Percentiles rank a stretch among this genome's conserved stretches.
These are phyloP conservation scores for Kwoniella botswanensis DNA, from an alignment of 768 basidiomycete genomes.

Conservation along the genomic window DNA sequence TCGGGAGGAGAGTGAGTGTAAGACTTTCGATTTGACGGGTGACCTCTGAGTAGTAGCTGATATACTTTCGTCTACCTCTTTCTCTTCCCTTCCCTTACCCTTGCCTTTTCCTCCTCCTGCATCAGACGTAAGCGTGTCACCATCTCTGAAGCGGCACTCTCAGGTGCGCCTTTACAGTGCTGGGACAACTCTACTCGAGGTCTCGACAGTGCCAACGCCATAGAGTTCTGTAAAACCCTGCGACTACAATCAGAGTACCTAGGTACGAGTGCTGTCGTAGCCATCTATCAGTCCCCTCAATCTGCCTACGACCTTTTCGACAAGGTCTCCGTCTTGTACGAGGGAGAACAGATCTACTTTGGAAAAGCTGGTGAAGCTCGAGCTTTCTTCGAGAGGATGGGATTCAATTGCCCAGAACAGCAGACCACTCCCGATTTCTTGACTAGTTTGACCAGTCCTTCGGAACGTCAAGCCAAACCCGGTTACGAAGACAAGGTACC, in stretches of 20 bases:
- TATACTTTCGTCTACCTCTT: background rate
- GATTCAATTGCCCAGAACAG: slow-evolving; percentile 62
- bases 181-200: slow-evolving; percentile 70
- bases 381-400: slow-evolving; percentile 62
- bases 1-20: slow-evolving; percentile 60
- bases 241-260: slow-evolving; percentile 61
- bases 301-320: slow-evolving; percentile 62
- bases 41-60: background rate
- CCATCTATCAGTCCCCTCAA: slow-evolving; percentile 62
- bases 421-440: slow-evolving; percentile 64
- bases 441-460: slow-evolving; percentile 69
- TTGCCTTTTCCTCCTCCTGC: background rate
- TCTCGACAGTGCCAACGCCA: slow-evolving; percentile 60
- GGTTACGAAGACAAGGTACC: slow-evolving; percentile 70
- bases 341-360: slow-evolving; percentile 64
- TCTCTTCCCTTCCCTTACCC: background rate
- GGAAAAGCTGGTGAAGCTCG: slow-evolving; percentile 60
- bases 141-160: slow-evolving; percentile 79
- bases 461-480: slow-evolving; percentile 78
- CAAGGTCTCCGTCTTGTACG: slow-evolving; percentile 63
- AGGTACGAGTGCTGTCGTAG: slow-evolving; percentile 61
- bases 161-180: slow-evolving; percentile 67
- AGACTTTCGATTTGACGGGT: background rate
- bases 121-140: slow-evolving; percentile 70
- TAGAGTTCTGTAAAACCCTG: slow-evolving; percentile 63